Conservation (phyloP, 176 grass and related monocot genomes). For the Phragmites australis region DNA sequence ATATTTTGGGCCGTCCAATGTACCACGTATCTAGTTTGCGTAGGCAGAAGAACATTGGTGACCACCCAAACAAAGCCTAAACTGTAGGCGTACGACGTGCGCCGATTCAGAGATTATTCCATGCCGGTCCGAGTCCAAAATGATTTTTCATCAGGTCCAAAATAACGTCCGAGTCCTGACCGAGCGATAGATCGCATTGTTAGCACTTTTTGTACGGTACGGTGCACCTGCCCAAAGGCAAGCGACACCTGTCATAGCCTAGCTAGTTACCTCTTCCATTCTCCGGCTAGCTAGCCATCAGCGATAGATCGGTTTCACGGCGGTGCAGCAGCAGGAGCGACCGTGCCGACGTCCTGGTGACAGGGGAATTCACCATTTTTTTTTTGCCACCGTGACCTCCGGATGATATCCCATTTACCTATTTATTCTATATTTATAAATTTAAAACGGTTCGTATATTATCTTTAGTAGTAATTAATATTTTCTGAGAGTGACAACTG, state of each 20-base stretch:
- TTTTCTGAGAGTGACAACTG: too few relatives aligned
- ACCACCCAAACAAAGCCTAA: neutral
- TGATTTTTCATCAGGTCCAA: neutral
- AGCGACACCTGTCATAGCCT: neutral
- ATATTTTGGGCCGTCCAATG: neutral
- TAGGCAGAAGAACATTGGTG: neutral
- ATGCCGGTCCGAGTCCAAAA: neutral
- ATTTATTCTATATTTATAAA: too few relatives aligned
- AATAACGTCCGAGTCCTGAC: neutral
- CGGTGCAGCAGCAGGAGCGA: neutral
- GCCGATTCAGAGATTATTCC: too few relatives aligned
- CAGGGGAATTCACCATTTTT: neutral
- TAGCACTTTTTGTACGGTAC: neutral
- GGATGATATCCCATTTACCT: too few relatives aligned
- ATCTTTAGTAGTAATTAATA: too few relatives aligned
- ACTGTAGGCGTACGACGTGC: too few relatives aligned
- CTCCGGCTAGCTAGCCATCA: neutral
- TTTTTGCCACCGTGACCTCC: too few relatives aligned
- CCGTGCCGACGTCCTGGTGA: neutral
- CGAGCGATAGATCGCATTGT: neutral
- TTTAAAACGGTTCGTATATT: too few relatives aligned
- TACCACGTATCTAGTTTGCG: neutral
- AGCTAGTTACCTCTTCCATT: neutral
- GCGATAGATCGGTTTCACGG: neutral
- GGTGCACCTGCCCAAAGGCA: slow-evolving; percentile 21